These are phyloP conservation scores for Scutellaria minor DNA, from an alignment of 257 asterid genomes.

Conservation along the genomic window DNA sequence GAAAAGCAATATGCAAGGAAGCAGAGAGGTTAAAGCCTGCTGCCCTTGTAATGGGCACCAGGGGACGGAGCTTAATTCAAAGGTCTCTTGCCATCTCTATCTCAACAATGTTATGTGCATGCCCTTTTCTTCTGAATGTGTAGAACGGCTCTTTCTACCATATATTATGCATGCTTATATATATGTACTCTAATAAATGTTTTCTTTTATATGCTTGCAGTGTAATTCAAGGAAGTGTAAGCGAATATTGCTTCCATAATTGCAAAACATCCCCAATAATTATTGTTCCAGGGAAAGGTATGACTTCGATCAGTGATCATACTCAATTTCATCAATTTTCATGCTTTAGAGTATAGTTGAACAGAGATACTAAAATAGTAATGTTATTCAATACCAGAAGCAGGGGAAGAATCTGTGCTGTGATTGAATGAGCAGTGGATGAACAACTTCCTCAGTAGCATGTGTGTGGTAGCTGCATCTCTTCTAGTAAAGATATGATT, in stretches of 20 bases:
- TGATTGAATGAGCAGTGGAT: constrained; percentile 27
- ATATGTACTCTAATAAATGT: not conserved
- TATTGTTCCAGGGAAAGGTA: constrained; percentile 67
- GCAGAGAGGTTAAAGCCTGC: constrained; percentile 91
- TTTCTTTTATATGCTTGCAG: constrained; percentile 36
- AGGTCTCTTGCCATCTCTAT: constrained; percentile 45
- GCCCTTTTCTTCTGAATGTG: not conserved
- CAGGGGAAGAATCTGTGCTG: constrained; percentile 56
- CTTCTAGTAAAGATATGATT: constrained; percentile 19
- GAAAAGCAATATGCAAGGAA: constrained; percentile 86
- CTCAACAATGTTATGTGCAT: not conserved
- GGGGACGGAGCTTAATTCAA: constrained; percentile 78
- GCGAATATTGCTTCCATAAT: constrained; percentile 63
- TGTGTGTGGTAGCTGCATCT: constrained; percentile 21
- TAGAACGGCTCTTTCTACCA: not conserved
- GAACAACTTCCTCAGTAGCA: constrained; percentile 20
- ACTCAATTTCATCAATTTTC: not conserved
- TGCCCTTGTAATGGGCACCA: constrained; percentile 90
- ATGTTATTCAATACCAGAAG: constrained; percentile 40
- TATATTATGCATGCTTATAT: not conserved
- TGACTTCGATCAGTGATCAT: not conserved
- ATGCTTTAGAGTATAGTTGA: no score
- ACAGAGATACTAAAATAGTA: not conserved
- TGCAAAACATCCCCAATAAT: constrained; percentile 62
- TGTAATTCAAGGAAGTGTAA: constrained; percentile 57